Evolutionary conservation across 2,329 filamentous ascomycete species (phyloP), one percentile per base, ranked within the genome.

Genomic region (Aspergillus nomiae): DNA sequence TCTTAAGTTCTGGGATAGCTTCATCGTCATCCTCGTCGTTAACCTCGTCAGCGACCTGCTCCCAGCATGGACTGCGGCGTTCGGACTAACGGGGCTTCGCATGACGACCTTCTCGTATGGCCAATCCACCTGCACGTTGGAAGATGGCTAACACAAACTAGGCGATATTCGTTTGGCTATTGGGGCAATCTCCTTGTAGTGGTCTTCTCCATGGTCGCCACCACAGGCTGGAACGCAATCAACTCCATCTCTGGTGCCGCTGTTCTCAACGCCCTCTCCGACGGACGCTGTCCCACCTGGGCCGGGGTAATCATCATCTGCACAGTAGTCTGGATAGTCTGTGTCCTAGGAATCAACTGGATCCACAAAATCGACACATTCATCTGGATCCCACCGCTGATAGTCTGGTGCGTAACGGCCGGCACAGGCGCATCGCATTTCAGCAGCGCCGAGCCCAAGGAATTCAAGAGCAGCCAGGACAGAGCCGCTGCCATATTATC

Each of bases 151-250:
- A 21, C 7, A 10, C 3, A 10, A 2, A 24, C 3, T 24, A 75
- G 73, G 16, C 69, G 76, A 38, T 78, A 77, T 62, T 78, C 76
- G 3, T 78, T 78, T 62, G 76, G 76, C 45, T 77, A 77, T 41
- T 78, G 75, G 75, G 75, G 76, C 4, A 78, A 77, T 36, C 66
- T 77, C 21, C 69, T 77, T 4, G 74, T 77, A 3, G 74, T 78
- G 0, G 50, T 77, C 28, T 78, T 78, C 62, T 77, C 74, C 3
- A 78, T 77, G 71, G 64, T 77, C 21, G 71, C 73, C 45, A 78
- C 76, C 24, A 78, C 75, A 24, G 76, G 76, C 9, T 78, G 76
- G 76, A 78, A 77, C 46, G 75, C 74, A 19, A 77, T 78, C 56
- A 78, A 78, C 61, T 75, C 74, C 10, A 78, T 78, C 46, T 77